phyloP scores from a whole-genome alignment of 1,284 basidiomycete species.

The Crepidotus sp. region DNA sequence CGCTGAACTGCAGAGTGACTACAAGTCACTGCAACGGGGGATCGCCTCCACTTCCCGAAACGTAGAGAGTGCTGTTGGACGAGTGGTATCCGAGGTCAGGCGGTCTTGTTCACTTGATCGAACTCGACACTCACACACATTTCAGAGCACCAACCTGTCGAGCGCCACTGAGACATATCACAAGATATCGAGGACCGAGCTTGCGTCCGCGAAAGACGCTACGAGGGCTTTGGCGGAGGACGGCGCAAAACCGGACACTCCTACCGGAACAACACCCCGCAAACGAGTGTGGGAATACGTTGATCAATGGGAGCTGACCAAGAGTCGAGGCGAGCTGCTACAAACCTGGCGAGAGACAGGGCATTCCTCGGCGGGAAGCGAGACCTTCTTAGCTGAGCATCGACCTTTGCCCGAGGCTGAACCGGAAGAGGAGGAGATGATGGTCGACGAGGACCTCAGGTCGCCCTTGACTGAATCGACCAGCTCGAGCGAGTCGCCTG shows the following conservation, averaged over 20 bases:
- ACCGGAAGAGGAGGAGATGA: constrained; percentile 17
- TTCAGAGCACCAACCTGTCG: constrained; percentile 33
- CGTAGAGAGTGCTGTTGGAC: constrained; percentile 36
- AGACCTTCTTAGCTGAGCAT: constrained; percentile 28
- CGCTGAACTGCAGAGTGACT: constrained; percentile 43
- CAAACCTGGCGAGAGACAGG: constrained; percentile 37
- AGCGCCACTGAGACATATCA: constrained; percentile 34
- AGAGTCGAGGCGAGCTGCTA: constrained; percentile 49
- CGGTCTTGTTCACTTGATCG: not conserved
- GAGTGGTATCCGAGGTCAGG: constrained; percentile 43
- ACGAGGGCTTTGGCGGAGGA: constrained; percentile 46
- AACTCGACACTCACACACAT: not conserved
- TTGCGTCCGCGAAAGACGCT: constrained; percentile 42
- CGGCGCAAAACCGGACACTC: constrained; percentile 51
- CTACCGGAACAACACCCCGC: constrained; percentile 63
- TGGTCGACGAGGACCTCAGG: constrained; percentile 18
- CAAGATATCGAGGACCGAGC: constrained; percentile 29
- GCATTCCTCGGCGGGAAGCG: constrained; percentile 25
- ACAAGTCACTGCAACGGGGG: constrained; percentile 39
- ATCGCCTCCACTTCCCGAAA: constrained; percentile 43
- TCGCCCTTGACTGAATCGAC: constrained; percentile 20
- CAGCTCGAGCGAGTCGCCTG: constrained; percentile 12
- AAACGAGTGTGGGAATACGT: constrained; percentile 61
- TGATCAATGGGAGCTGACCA: constrained; percentile 62
- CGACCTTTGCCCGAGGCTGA: constrained; percentile 26